Evolutionary conservation across 192 early-diverging fungal species (phyloP), one percentile per base, ranked within the genome.

Genomic region (Ramicandelaber brevisporus): DNA sequence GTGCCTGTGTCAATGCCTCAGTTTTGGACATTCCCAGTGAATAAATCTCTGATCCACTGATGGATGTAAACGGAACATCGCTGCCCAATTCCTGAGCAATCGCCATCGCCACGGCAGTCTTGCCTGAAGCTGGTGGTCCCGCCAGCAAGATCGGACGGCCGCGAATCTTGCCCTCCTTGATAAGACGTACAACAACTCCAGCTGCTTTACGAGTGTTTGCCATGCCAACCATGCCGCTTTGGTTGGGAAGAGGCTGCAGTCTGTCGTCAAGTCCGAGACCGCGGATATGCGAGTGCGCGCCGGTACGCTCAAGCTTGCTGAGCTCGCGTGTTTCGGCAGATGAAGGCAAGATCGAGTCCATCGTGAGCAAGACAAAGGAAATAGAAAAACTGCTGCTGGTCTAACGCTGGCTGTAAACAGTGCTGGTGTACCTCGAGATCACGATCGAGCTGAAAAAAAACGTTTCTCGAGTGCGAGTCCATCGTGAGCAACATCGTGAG

Each of bases 21-120:
- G 92, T 95, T 44, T 95, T 95, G 37, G 78, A 80, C 81, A 98
- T 93, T 50, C 95, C 92, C 36, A 98, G 59, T 7, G 87, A 93
- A 44, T 93, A 98, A 34, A 98, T 87, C 48, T 98, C 92, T 0
- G 92, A 98, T 3, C 84, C 78, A 2, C 89, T 81, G 36, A 98
- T 52, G 70, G 88, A 87, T 13, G 89, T 98, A 37, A 98, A 98
- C 2, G 92, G 92, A 3, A 95, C 87, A 26, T 95, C 92, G 1
- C 63, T 43, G 16, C 92, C 92, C 2, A 98, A 63, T 11, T 85
- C 78, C 48, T 80, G 85, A 17, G 85, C 80, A 78, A 89, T 89
- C 11, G 83, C 92, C 89, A 95, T 95, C 6, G 92, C 92, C 50
- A 98, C 95, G 17, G 92, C 92, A 1, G 92, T 98, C 63, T 98